Base-by-base conservation (phyloP, 345 rosid genomes). In the Psidium guajava region DNA sequence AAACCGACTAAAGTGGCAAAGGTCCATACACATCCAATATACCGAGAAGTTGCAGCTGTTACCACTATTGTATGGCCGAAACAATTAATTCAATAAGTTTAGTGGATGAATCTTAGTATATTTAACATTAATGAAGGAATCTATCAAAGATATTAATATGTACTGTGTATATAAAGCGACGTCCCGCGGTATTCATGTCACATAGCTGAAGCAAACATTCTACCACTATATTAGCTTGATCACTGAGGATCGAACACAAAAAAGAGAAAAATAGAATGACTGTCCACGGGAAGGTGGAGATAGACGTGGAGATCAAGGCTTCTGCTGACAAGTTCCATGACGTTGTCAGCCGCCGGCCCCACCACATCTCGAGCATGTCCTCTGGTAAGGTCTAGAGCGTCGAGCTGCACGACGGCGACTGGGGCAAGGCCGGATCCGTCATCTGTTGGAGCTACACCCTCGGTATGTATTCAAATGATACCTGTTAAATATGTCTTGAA, bases 251-350 rank as follows among this genome's bases (percentile, higher is more conserved):
- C 54, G 14, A 47, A 47, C 49, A 47, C 6, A 4, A 52, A 51
- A 36, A 14, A 40, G 16, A 18, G 32, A 18, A 51, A 52, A 52
- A n/a, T 44, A 54, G 52, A 55, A 87, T 83, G 89, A 54, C 56
- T 6, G 57, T 82, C 13, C 25, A 40, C 6, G 91, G 87, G 10
- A 89, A 87, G 87, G 40, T 90, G 54, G 91, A 91, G 56, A 84
- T 85, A 1, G 91, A 91, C n/a, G 50, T 90, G 8, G 91, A 87
- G 85, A 85, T 90, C 82, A 87, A 87, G 87, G 87, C 90, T 54
- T 54, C 90, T 3, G 92, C 94, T 4, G 53, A 81, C 16, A 47
- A 83, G 52, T 91, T 91, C 84, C 94, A 91, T 73, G 87, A 91
- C 2, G 86, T 92, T 6, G 84, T 89, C 75, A 87, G 91, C 75